Base-by-base conservation (phyloP, 306 rosid species). In the Urtica urens region DNA sequence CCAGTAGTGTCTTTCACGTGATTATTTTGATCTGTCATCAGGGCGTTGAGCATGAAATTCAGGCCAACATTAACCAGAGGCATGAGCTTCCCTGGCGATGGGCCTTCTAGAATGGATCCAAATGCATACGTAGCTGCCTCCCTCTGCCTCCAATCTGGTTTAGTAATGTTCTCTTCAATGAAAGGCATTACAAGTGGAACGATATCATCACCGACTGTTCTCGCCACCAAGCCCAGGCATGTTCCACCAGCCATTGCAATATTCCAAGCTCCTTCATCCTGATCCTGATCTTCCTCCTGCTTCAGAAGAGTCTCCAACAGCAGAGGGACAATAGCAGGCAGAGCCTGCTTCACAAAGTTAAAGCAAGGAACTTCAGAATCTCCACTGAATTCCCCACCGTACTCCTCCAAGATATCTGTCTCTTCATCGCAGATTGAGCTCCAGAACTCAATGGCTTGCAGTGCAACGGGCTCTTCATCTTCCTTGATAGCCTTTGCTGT, bases 161-260 rank as follows among this genome's bases (percentile, higher is more conserved):
- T 78, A 20, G 94, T 72, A 54, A 87, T 87, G 56, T 87, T 87
- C 73, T 78, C 94, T 75, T 83, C 81, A 47, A 83, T 83, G 58
- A 87, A 83, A 21, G 94, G 94, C 96, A 83, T 83, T 39, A 87
- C 96, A 67, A 87, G 68, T 26, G 88, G 86, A 46, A 87, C 96
- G 47, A 87, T 64, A 53, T 78, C 93, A 67, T 87, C 94, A 2
- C 96, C 93, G 30, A 87, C 96, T 10, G 94, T 87, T 2, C 88
- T 77, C 55, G 96, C 96, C 67, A 83, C 93, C 60, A 87, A 67
- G 19, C 96, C 94, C 73, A 87, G 64, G 62, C 96, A 87, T 13
- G 96, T 87, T 27, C 96, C 96, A 38, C 96, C 96, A 63, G 96
- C 96, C 96, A 87, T 87, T 45, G 96, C 96, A 76, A 87, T 81